phyloP scores from a whole-genome alignment of 2,329 filamentous ascomycete genomes.

The Hypoxylon sp. region DNA sequence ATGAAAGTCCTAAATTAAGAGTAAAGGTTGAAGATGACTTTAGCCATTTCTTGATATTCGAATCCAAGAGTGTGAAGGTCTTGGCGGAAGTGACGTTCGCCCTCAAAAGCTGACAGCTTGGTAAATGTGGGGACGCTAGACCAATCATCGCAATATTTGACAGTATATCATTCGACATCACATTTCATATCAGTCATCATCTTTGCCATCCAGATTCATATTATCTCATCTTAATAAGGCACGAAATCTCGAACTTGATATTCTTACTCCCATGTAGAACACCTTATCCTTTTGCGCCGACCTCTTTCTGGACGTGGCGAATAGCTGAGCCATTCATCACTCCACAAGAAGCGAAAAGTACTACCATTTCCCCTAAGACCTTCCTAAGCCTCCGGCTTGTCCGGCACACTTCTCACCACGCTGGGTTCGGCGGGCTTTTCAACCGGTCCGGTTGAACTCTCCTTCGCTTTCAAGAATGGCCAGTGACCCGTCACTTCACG shows the following conservation, averaged over 20 bases:
- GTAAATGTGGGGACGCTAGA: constrained; percentile 34
- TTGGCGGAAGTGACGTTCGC: constrained; percentile 26
- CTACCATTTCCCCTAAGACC: not conserved
- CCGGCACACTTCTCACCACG: constrained; percentile 17
- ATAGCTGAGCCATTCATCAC: not conserved
- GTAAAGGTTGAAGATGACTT: not conserved
- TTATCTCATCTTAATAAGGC: constrained; percentile 1
- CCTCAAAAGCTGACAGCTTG: constrained; percentile 32
- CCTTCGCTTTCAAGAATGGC: constrained; percentile 57
- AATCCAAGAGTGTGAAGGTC: not conserved
- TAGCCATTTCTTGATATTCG: not conserved
- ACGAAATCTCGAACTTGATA: not conserved
- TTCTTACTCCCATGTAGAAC: not conserved
- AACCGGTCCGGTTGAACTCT: constrained; percentile 3
- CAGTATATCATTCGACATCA: constrained; percentile 1
- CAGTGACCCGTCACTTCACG: constrained; percentile 71
- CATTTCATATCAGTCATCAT: not conserved
- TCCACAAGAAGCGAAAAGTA: not conserved
- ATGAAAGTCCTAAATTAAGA: not conserved
- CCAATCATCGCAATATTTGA: constrained; percentile 13
- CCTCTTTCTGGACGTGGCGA: not conserved
- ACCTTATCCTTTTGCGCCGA: not conserved
- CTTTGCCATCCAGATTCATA: not conserved
- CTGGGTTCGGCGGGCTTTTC: constrained; percentile 9
- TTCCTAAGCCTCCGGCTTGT: constrained; percentile 19